Percentiles rank a stretch among this genome's conserved stretches.
These are phyloP conservation scores for Hypoxylon fragiforme DNA, from an alignment of 495 filamentous ascomycete species.

Conservation along the genomic window DNA sequence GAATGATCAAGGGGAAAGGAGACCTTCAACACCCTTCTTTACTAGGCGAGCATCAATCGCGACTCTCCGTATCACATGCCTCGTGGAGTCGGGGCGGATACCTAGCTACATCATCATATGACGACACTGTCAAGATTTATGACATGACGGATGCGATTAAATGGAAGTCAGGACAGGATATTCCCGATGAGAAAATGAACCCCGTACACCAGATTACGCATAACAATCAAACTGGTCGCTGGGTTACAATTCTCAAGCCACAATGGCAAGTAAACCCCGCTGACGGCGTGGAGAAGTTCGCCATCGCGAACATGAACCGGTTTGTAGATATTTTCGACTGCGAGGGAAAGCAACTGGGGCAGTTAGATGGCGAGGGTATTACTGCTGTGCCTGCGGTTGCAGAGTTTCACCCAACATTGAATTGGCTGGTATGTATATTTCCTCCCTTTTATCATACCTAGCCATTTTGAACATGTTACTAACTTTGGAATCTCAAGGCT, in stretches of 20 bases:
- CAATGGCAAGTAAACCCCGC: slow-evolving; percentile 85
- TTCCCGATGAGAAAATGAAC: slow-evolving; percentile 64
- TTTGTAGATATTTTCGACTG: slow-evolving; percentile 88
- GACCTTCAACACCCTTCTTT: slow-evolving; percentile 60
- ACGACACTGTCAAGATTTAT: slow-evolving; percentile 93
- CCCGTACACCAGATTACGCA: slow-evolving; percentile 73
- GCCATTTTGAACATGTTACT: background rate
- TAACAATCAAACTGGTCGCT: slow-evolving; percentile 92
- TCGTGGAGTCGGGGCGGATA: slow-evolving; percentile 81
- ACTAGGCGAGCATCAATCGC: slow-evolving; percentile 78
- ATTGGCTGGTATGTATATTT: slow-evolving; percentile 70
- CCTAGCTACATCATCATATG: slow-evolving; percentile 89
- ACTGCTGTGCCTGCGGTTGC: slow-evolving; percentile 93
- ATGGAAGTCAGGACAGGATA: slow-evolving; percentile 65
- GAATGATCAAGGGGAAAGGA: slow-evolving; percentile 68
- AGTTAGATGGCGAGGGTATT: slow-evolving; percentile 85
- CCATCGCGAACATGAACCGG: slow-evolving; percentile 96
- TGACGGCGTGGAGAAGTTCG: slow-evolving; percentile 80
- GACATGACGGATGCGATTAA: slow-evolving; percentile 65
- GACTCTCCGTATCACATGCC: slow-evolving; percentile 86
- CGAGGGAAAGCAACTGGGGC: slow-evolving; percentile 84
- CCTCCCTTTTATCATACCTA: background rate
- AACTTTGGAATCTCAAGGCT: slow-evolving; percentile 34
- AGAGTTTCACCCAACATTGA: slow-evolving; percentile 80
- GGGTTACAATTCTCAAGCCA: slow-evolving; percentile 78